These are phyloP conservation scores for Dactylorhiza incarnata DNA, from an alignment of 106 monocot genomes.

Conservation along the genomic window DNA sequence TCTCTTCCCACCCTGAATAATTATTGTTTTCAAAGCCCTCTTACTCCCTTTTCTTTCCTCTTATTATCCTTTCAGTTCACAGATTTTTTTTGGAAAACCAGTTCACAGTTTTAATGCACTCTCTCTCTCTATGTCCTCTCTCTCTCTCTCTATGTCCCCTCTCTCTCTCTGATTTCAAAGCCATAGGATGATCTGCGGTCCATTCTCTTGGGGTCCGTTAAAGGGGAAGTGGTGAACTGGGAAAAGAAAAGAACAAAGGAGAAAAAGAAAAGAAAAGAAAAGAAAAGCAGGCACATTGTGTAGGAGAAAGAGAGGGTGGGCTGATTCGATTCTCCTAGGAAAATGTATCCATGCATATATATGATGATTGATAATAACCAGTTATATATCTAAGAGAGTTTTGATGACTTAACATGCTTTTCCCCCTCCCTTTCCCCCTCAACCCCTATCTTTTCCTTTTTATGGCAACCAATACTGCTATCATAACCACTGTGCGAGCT, in stretches of 20 bases:
- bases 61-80: neutral
- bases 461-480: conserved; percentile 19
- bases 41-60: conserved; percentile 12
- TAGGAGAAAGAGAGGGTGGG: conserved; percentile 11
- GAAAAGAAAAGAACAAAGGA: conserved; percentile 20
- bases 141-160: conserved; percentile 2
- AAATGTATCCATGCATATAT: conserved; percentile 54
- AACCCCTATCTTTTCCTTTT: conserved; percentile 24
- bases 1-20: neutral
- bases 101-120: conserved; percentile 23
- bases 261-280: conserved; percentile 8
- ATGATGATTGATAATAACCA: conserved; percentile 3
- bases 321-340: conserved; percentile 52
- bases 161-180: conserved; percentile 32
- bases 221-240: conserved; percentile 31
- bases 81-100: conserved; percentile 15
- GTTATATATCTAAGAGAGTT: neutral
- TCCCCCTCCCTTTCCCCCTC: conserved; percentile 17
- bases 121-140: neutral
- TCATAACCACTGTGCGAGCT: conserved; percentile 8
- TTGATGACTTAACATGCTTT: conserved; percentile 26
- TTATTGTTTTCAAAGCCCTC: conserved; percentile 5
- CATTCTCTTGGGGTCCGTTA: conserved; percentile 59
- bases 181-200: conserved; percentile 46
- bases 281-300: neutral